phyloP scores from a whole-genome alignment of 2,329 filamentous ascomycete species.

The Fusarium miscanthi region DNA sequence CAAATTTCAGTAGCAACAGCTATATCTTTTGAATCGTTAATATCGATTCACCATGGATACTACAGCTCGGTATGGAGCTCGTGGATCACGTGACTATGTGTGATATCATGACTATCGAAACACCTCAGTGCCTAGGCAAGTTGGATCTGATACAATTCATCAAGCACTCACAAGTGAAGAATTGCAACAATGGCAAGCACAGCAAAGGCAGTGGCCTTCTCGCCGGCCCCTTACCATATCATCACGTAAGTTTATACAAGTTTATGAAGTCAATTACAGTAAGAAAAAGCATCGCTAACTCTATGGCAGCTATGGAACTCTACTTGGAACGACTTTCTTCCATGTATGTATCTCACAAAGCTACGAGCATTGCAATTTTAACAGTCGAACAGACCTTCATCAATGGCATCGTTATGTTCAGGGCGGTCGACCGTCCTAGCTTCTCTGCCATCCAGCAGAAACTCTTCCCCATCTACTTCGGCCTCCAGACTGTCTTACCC shows the following conservation, averaged over 20 bases:
- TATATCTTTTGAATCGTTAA: neutral
- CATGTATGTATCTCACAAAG: conserved; percentile 63
- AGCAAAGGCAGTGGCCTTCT: conserved; percentile 65
- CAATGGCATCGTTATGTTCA: conserved; percentile 80
- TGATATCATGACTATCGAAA: conserved; percentile 40
- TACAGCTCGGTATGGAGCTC: neutral
- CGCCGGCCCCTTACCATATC: conserved; percentile 79
- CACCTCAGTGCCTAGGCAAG: conserved; percentile 18
- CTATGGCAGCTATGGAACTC: conserved; percentile 79
- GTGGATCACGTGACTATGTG: conserved; percentile 48
- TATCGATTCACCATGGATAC: neutral
- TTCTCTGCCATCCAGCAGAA: conserved; percentile 84
- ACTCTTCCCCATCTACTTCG: conserved; percentile 90
- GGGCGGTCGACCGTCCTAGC: conserved; percentile 78
- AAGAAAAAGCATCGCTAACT: conserved; percentile 31
- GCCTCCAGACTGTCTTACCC: conserved; percentile 81
- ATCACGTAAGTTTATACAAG: conserved; percentile 67
- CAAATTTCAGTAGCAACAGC: neutral
- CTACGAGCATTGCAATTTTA: neutral
- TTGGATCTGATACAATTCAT: conserved; percentile 13
- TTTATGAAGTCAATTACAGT: neutral
- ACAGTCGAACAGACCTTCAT: conserved; percentile 72
- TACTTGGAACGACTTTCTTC: conserved; percentile 88
- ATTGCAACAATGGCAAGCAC: conserved; percentile 58
- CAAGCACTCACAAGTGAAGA: conserved; percentile 4